A percentile compares a stretch with the other conserved stretches of the same genome.
Conservation (phyloP, 352 stramenopile genomes). For the Plasmopara muralis region DNA sequence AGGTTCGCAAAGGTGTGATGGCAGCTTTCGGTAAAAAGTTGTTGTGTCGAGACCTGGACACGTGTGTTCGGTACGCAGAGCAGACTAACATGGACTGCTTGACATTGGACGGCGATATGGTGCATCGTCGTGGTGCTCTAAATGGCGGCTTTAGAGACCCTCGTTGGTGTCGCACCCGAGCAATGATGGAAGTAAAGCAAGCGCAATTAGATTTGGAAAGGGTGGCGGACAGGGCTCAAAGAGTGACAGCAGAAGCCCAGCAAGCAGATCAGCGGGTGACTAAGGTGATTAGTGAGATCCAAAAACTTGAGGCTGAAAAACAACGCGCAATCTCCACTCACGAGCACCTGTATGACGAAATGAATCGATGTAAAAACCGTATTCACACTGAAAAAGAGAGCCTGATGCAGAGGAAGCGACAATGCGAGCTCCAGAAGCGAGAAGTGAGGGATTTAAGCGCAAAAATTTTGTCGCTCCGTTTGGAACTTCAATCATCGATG, state of each 20-base stretch:
- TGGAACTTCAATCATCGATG: slow-evolving; percentile 70
- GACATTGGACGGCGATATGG: slow-evolving; percentile 97
- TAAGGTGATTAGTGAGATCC: slow-evolving; percentile 74
- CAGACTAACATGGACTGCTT: slow-evolving; percentile 95
- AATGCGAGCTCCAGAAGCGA: slow-evolving; percentile 48
- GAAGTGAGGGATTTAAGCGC: slow-evolving; percentile 57
- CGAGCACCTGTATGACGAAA: slow-evolving; percentile 76
- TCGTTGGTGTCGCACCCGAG: slow-evolving; percentile 59
- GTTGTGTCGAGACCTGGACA: slow-evolving; percentile 91
- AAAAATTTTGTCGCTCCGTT: slow-evolving; percentile 43
- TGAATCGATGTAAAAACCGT: slow-evolving; percentile 65
- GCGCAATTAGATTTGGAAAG: slow-evolving; percentile 70
- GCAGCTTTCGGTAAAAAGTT: slow-evolving; percentile 97
- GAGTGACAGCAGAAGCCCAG: slow-evolving; percentile 84
- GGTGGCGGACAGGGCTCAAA: slow-evolving; percentile 65
- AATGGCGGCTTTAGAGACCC: slow-evolving; percentile 95
- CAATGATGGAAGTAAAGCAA: slow-evolving; percentile 80
- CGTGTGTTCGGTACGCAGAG: slow-evolving; percentile 71
- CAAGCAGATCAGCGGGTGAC: slow-evolving; percentile 86
- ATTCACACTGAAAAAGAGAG: slow-evolving; percentile 60
- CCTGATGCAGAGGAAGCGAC: slow-evolving; percentile 43
- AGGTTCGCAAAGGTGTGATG: slow-evolving; percentile 90
- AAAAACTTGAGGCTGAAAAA: slow-evolving; percentile 78
- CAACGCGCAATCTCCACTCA: slow-evolving; percentile 64
- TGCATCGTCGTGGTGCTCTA: slow-evolving; percentile 94